Evolutionary conservation across 139 green algal species (phyloP), one percentile per base, ranked within the genome.

Genomic region (Desmodesmus armatus): DNA sequence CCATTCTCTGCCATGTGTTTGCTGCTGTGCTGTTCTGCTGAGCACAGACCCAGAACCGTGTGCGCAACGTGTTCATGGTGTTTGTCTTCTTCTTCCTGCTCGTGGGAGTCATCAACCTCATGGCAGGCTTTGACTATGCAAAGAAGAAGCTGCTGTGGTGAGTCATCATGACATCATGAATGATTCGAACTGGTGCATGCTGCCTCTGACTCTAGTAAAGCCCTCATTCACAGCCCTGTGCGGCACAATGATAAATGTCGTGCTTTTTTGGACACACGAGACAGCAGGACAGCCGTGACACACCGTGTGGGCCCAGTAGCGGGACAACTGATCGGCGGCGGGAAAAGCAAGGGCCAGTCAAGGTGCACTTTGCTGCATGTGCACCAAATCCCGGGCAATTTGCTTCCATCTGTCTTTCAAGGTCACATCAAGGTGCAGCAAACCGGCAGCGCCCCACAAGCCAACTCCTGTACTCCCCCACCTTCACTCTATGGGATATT

Each of bases 21-120:
- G 66, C 29, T 75, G 66, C 66, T 51, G 33, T 51, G n/a, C n/a
- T n/a, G n/a, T n/a, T n/a, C 2, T 55, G 35, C 73, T 80, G 35
- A n/a, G n/a, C n/a, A n/a, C 76, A 82, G 60, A 72, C 82, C 3
- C 82, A 87, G 31, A 58, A 87, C 60, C 29, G 47, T 29, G 71
- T 87, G n/a, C 44, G 51, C 0, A 71, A 79, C 55, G 51, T 87
- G 5, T 53, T 77, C 23, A 55, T 87, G 7, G 71, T 3, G 0
- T 43, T 41, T 7, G 31, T 43, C 29, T 27, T 27, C 17, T 41
- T 87, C 2, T 65, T 66, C 37, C 82, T 76, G 1, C 11, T 82
- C 1, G 43, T 87, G 2, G 82, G 82, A 3, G 7, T 82, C 0
- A 41, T 62, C 6, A 25, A 73, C 71, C 40, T 58, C 23, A 60